Percentiles rank a stretch among this genome's conserved stretches.
Conservation (phyloP, 192 early-diverging fungal species). For the Powellomyces hirtus region DNA sequence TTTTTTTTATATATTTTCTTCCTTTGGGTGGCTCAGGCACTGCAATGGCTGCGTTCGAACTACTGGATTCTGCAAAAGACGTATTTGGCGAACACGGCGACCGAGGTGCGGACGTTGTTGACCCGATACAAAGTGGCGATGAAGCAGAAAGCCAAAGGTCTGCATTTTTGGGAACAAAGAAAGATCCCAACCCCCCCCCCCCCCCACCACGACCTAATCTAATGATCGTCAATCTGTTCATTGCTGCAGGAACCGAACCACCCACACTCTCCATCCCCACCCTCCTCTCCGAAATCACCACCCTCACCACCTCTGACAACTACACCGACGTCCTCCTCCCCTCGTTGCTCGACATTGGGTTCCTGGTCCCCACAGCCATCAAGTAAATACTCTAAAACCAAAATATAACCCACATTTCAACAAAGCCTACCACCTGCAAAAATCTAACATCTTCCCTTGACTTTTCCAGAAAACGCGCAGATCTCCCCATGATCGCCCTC, state of each 20-base stretch:
- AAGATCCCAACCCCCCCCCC: too few species aligned
- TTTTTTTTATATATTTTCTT: not conserved
- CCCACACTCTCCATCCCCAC: too few species aligned
- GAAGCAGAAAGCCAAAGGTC: conserved; percentile 13
- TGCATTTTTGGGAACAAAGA: too few species aligned
- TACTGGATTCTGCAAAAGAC: conserved; percentile 48
- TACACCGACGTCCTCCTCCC: conserved; percentile 42
- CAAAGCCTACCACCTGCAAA: too few species aligned
- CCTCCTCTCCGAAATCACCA: conserved; percentile 21
- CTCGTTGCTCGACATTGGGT: conserved; percentile 29
- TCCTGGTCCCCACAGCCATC: conserved; percentile 30
- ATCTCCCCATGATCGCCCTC: not conserved
- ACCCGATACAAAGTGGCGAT: conserved; percentile 8
- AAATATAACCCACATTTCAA: too few species aligned
- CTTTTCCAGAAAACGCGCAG: conserved; percentile 12
- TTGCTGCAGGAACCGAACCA: too few species aligned
- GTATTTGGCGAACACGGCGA: conserved; percentile 32
- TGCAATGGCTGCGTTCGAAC: conserved; percentile 48
- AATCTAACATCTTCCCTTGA: too few species aligned
- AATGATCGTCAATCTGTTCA: too few species aligned
- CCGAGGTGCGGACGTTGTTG: conserved; percentile 19
- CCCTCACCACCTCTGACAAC: conserved; percentile 30
- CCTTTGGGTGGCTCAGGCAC: conserved; percentile 31
- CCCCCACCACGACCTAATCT: too few species aligned
- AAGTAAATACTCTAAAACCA: not conserved